A percentile compares a stretch with the other conserved stretches of the same genome.
phyloP scores from a whole-genome alignment of 257 asterid species.

The Solanum chmielewskii region DNA sequence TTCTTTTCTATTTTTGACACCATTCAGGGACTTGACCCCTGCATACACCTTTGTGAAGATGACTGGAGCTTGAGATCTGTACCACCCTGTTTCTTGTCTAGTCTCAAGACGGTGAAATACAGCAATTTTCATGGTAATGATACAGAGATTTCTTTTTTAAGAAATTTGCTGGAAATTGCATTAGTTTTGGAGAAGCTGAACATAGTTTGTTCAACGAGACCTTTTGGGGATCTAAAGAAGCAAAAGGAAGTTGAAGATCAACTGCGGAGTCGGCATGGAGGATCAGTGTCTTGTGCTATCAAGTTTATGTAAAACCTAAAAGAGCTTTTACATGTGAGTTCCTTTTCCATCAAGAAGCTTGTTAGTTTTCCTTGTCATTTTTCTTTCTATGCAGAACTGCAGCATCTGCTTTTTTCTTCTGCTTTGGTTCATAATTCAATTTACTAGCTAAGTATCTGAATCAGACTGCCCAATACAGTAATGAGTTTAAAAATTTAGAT shows the following conservation, averaged over 20 bases:
- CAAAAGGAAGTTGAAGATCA: conserved; percentile 13
- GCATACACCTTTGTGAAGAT: conserved; percentile 3
- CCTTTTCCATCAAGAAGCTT: neutral
- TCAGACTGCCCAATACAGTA: neutral
- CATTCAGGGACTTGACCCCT: conserved; percentile 26
- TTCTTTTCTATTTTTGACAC: neutral
- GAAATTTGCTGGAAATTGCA: conserved; percentile 22
- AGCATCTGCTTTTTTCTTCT: neutral
- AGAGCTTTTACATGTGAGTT: conserved; percentile 6
- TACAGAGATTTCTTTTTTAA: conserved; percentile 26
- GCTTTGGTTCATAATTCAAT: neutral
- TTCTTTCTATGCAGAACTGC: neutral
- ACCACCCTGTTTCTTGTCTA: conserved; percentile 15
- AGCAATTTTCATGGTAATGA: conserved; percentile 23
- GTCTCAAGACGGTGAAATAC: conserved; percentile 29
- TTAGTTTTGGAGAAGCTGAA: conserved; percentile 26
- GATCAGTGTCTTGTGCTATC: conserved; percentile 26
- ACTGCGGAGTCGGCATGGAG: conserved; percentile 13
- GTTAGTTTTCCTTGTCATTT: neutral
- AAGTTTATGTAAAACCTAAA: conserved; percentile 9
- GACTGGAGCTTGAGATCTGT: conserved; percentile 11
- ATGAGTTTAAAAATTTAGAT: neutral
- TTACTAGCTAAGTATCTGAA: neutral
- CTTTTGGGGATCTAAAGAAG: conserved; percentile 3
- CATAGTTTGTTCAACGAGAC: conserved; percentile 13